Conservation (phyloP, 208 protist species). For the Wallacemonas collosoma region DNA sequence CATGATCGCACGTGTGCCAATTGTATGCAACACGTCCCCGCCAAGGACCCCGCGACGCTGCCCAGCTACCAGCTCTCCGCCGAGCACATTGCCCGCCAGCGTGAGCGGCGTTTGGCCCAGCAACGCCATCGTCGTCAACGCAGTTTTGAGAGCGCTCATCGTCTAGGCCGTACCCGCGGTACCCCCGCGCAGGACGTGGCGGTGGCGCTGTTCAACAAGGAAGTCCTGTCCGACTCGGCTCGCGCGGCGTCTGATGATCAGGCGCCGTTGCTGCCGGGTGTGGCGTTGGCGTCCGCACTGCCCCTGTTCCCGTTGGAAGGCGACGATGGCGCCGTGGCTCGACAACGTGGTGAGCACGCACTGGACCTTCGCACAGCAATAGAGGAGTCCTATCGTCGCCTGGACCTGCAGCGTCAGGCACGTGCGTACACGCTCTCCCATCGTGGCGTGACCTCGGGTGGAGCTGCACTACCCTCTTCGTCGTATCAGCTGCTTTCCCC, state of each 20-base stretch:
- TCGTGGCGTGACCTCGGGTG: conserved; percentile 35
- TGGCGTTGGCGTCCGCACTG: conserved; percentile 22
- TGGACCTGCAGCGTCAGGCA: conserved; percentile 70
- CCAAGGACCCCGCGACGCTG: conserved; percentile 48
- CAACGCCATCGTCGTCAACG: conserved; percentile 42
- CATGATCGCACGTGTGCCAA: conserved; percentile 62
- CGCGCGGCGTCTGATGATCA: not conserved
- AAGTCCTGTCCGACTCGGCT: not conserved
- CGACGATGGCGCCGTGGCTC: not conserved
- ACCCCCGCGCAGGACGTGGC: not conserved
- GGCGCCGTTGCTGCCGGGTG: conserved; percentile 35
- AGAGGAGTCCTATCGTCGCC: conserved; percentile 66
- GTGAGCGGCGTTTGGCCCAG: conserved; percentile 44
- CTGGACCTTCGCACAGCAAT: conserved; percentile 62
- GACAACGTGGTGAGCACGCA: not conserved
- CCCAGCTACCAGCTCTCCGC: conserved; percentile 76
- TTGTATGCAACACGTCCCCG: conserved; percentile 63
- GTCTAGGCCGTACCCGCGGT: conserved; percentile 17
- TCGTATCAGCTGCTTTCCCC: not conserved
- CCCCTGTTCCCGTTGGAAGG: conserved; percentile 29
- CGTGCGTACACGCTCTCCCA: conserved; percentile 60
- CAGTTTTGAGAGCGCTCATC: conserved; percentile 41
- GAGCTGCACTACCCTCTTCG: conserved; percentile 3
- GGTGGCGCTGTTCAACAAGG: conserved; percentile 10
- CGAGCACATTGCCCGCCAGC: conserved; percentile 58